Evolutionary conservation across 1,139 yeast genomes (phyloP), one percentile per base, ranked within the genome.

Genomic region (Yamadazyma triangularis): DNA sequence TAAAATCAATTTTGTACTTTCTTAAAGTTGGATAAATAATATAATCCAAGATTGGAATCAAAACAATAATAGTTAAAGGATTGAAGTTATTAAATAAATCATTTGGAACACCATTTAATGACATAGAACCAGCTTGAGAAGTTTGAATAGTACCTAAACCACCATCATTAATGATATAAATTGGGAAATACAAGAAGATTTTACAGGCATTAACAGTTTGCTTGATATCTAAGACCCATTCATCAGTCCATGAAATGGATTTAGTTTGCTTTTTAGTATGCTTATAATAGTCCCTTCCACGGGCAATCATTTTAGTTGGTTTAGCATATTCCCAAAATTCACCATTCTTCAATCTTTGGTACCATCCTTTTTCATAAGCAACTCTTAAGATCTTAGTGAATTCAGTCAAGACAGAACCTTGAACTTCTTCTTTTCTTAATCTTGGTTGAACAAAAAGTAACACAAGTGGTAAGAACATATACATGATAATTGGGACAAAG

Each of bases 61-160:
- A 58, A 15, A 79, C 58, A 42, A 80, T 74, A 39, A 80, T 75
- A 13, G 85, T 73, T 42, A 81, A 62, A 21, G 87, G 82, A 50
- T 80, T 80, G 54, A 81, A 76, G 42, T 77, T 79, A 52, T 70
- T 73, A 53, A 79, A 73, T 49, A 80, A 66, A 62, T 79, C 88
- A 47, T 80, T 80, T 41, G 88, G 88, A 40, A 80, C 73, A 34
- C 86, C 85, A 31, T 77, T 66, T 19, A 78, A 66, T 20, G 72
- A 60, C 83, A 80, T 75, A 20, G 81, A 70, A 34, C 79, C 80
- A 27, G 85, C 79, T 48, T 78, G 83, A 7, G 79, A 75, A 35
- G 74, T 77, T 51, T 77, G 77, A 32, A 77, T 67, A 35, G 76
- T 64, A 29, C 81, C 78, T 55, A 79, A 66, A 51, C 84, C 85